Percentiles rank a stretch among this genome's conserved stretches.
These are phyloP conservation scores for Termitomyces sp. DNA, from an alignment of 768 basidiomycete genomes.

Conservation along the genomic window DNA sequence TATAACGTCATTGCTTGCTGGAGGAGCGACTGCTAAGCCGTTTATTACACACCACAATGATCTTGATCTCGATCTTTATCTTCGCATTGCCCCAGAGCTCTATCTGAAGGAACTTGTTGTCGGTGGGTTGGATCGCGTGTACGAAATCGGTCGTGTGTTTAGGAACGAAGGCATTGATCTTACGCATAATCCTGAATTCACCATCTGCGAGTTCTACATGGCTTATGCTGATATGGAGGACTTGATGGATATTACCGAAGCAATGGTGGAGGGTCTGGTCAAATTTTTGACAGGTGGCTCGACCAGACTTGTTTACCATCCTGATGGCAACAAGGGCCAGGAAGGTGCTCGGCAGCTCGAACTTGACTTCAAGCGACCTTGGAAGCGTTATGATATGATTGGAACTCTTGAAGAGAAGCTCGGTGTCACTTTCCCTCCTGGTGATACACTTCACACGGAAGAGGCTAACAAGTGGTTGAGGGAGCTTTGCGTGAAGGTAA, in stretches of 20 bases:
- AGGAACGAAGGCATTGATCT: constrained; percentile 98
- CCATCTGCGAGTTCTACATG: constrained; percentile 99
- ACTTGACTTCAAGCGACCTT: constrained; percentile 88
- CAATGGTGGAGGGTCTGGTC: constrained; percentile 86
- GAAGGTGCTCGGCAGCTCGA: constrained; percentile 55
- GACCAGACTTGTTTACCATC: constrained; percentile 81
- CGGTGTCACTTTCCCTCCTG: constrained; percentile 86
- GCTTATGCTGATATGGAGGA: constrained; percentile 99
- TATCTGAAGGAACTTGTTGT: constrained; percentile 98
- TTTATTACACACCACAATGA: constrained; percentile 99
- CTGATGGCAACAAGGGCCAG: constrained; percentile 85
- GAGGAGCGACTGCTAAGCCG: constrained; percentile 97
- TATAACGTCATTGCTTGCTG: constrained; percentile 94
- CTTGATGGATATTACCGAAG: constrained; percentile 95
- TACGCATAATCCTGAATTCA: constrained; percentile 99
- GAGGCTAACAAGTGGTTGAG: constrained; percentile 87
- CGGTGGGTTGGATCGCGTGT: constrained; percentile 95
- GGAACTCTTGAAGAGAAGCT: constrained; percentile 92
- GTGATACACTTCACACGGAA: constrained; percentile 81
- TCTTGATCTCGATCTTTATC: constrained; percentile 91
- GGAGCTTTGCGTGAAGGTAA: constrained; percentile 79
- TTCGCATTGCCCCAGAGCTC: constrained; percentile 95
- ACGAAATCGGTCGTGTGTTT: constrained; percentile 98
- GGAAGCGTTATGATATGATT: constrained; percentile 99
- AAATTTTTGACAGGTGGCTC: constrained; percentile 77